phyloP scores from a whole-genome alignment of 2,329 filamentous ascomycete species.

The Fusarium sp. region DNA sequence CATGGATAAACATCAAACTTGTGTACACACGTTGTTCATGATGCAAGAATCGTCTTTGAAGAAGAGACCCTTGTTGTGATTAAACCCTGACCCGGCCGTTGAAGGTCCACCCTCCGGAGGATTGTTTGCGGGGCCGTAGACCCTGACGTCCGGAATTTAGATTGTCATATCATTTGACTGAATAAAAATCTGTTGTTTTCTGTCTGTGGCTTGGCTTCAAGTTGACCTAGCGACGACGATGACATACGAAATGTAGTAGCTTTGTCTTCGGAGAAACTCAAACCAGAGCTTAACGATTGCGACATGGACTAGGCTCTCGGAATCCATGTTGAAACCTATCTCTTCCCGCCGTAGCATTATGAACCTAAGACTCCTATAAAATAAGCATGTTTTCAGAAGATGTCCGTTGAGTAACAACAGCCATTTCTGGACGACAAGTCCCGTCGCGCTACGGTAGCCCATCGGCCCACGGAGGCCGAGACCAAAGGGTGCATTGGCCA shows the following conservation, averaged over 20 bases:
- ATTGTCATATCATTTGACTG: slow-evolving; percentile 12
- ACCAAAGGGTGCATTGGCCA: neutral
- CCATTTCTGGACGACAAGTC: neutral
- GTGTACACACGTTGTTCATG: slow-evolving; percentile 11
- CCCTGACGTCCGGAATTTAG: slow-evolving; percentile 15
- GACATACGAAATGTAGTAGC: neutral
- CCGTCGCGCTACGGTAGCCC: slow-evolving; percentile 2
- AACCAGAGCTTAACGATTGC: neutral
- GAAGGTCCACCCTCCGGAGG: slow-evolving; percentile 26
- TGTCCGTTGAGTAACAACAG: neutral
- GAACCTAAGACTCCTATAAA: neutral
- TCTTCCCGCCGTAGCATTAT: neutral
- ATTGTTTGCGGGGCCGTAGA: slow-evolving; percentile 38
- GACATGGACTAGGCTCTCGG: too few species aligned
- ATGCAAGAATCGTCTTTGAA: slow-evolving; percentile 14
- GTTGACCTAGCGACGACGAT: neutral
- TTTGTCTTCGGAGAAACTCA: neutral
- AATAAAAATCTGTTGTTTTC: neutral
- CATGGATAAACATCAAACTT: neutral
- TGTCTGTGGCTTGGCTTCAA: neutral
- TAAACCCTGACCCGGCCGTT: slow-evolving; percentile 31
- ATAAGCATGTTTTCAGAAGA: neutral
- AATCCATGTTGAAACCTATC: neutral
- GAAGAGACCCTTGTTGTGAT: slow-evolving; percentile 5
- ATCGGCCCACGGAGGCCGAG: slow-evolving; percentile 3